These are phyloP conservation scores for Apiotrichum mycotoxinovorans DNA, from an alignment of 1,284 basidiomycete genomes.

Conservation along the genomic window DNA sequence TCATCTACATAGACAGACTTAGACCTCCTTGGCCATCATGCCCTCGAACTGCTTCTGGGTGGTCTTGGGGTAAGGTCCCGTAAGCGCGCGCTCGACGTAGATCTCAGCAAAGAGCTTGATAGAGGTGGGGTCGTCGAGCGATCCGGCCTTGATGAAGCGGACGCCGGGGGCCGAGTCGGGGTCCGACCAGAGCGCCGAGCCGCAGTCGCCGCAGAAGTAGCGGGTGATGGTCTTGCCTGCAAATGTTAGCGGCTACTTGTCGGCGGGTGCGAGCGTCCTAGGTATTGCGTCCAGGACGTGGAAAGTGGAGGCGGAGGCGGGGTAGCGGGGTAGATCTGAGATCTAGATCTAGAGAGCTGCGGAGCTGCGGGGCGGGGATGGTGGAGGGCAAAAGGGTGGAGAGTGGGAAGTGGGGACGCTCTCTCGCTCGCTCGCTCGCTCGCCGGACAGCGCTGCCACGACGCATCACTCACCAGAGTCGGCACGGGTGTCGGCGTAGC, in stretches of 20 bases:
- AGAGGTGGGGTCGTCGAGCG: slow-evolving; percentile 10
- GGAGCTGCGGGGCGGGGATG: no score
- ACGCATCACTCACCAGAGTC: slow-evolving; percentile 14
- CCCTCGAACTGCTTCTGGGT: slow-evolving; percentile 21
- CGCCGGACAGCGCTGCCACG: no score
- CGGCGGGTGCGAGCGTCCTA: not conserved
- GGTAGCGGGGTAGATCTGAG: no score
- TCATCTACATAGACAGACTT: no score
- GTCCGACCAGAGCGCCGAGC: slow-evolving; percentile 20
- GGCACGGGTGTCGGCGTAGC: slow-evolving; percentile 10
- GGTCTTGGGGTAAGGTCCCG: slow-evolving; percentile 2
- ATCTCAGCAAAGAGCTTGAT: slow-evolving; percentile 16
- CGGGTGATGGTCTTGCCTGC: slow-evolving; percentile 24
- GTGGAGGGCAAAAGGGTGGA: no score
- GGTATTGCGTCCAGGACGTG: no score
- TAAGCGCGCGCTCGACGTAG: slow-evolving; percentile 14
- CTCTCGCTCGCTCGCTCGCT: no score
- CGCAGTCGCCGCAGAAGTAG: slow-evolving; percentile 32
- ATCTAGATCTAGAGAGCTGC: no score
- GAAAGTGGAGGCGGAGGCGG: no score
- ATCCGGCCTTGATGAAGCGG: slow-evolving; percentile 17
- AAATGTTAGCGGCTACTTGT: not conserved
- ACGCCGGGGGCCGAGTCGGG: slow-evolving; percentile 14
- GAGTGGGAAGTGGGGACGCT: no score
- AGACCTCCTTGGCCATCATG: slow-evolving; percentile 22